These are phyloP conservation scores for Pleodorina starrii DNA, from an alignment of 139 green algal genomes.

Conservation along the genomic window DNA sequence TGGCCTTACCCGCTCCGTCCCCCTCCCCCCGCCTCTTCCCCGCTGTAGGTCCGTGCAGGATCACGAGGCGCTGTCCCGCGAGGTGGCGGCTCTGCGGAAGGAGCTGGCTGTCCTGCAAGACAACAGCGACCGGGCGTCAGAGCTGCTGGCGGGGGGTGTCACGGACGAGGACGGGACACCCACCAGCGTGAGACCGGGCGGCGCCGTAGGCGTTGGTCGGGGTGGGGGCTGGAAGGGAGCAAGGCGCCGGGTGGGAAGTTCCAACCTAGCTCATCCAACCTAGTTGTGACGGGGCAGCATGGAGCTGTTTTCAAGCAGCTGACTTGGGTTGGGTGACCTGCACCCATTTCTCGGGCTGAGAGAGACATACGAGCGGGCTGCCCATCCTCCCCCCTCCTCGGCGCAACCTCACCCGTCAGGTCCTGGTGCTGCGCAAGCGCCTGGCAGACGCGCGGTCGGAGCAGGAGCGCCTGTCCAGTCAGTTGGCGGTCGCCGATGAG, in stretches of 20 bases:
- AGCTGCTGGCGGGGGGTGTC: background rate
- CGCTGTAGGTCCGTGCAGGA: constrained; percentile 46
- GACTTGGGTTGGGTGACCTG: no score
- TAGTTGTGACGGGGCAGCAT: no score
- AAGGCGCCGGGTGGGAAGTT: no score
- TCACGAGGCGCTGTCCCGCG: constrained; percentile 51
- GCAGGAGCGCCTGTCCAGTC: constrained; percentile 33
- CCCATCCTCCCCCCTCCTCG: no score
- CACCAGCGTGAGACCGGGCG: constrained; percentile 43
- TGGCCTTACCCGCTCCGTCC: background rate
- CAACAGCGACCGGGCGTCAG: background rate
- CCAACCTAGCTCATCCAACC: no score
- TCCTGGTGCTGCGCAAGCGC: constrained; percentile 42
- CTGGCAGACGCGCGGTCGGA: constrained; percentile 47
- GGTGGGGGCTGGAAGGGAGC: no score
- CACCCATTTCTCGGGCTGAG: no score
- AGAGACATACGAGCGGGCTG: no score
- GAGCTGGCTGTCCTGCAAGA: constrained; percentile 55
- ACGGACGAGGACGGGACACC: constrained; percentile 47
- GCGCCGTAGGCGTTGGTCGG: no score
- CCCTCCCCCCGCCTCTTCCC: background rate
- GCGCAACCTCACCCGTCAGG: no score
- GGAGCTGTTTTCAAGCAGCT: no score
- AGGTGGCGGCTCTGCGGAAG: constrained; percentile 51
- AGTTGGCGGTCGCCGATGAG: background rate